Base-by-base conservation (phyloP, 2,329 filamentous ascomycete genomes). In the Diaporthe amygdali region DNA sequence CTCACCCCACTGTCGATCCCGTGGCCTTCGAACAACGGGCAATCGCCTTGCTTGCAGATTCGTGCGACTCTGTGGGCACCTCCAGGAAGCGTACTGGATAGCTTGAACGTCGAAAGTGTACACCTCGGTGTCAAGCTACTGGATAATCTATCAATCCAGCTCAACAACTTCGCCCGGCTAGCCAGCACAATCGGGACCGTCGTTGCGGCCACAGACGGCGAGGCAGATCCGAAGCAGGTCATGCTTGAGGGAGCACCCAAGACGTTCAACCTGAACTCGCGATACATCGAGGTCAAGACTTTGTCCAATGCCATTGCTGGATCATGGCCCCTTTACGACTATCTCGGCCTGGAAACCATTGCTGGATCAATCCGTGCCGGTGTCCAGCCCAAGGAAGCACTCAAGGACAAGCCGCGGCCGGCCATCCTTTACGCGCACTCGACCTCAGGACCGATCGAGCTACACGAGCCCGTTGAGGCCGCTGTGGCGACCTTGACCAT, bases 241-340 rank as follows among this genome's bases (percentile, higher is more conserved):
- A 73, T 74, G 17, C 78, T 77, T 68, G 30, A 75, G 15, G 76
- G 77, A 4, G 76, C 79, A 0, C 79, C 77, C 3, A 66, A 76
- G 10, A 78, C 82, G 1, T 88, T 85, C 76, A 73, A 74, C 8
- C 78, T 89, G 55, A 77, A 82, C 68, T 84, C 84, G 0, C 82
- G 84, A 39, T 75, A 81, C 63, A 82, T 86, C 69, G 76, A 80
- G 34, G 80, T 86, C 17, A 74, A 76, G 32, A 85, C 86, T 22
- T 81, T 82, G 3, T 82, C 85, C 1, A 85, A 85, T 9, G 63
- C 77, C 17, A 83, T 90, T 72, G 71, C 72, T 17, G 88, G 88
- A 37, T 83, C 81, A 76, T 89, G 85, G 80, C 85, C 87, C 0
- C 79, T 89, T 1, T 86, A 84, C 76, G 85, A 88, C 74, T 77